phyloP scores from a whole-genome alignment of 164 flowering plant genomes.

The Hamamelis virginiana region DNA sequence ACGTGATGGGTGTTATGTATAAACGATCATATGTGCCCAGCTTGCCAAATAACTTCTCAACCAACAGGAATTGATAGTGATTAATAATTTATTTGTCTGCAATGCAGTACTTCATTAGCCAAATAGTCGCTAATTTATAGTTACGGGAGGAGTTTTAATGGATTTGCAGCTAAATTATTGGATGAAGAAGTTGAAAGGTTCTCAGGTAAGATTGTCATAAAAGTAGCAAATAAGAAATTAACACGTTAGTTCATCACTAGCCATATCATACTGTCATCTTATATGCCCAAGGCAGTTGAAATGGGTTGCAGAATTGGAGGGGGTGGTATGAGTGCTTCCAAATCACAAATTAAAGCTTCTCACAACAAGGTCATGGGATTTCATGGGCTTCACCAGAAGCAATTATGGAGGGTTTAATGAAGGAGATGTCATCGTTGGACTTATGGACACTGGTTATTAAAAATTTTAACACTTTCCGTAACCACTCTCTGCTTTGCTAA shows the following conservation, averaged over 20 bases:
- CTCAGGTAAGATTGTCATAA: slow-evolving; percentile 27
- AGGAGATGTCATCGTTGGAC: slow-evolving; percentile 40
- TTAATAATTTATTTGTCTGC: too few species aligned
- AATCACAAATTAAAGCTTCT: slow-evolving; percentile 34
- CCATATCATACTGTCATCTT: background rate
- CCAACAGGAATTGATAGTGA: too few species aligned
- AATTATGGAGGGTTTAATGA: slow-evolving; percentile 6
- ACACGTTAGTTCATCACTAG: background rate
- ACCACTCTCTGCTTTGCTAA: background rate
- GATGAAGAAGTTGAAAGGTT: slow-evolving; percentile 37
- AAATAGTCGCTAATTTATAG: slow-evolving; percentile 33
- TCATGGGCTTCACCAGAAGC: slow-evolving; percentile 29
- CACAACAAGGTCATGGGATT: slow-evolving; percentile 61
- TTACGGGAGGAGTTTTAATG: slow-evolving; percentile 48
- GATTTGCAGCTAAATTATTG: slow-evolving; percentile 45
- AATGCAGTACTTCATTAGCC: slow-evolving; percentile 25
- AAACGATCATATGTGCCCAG: too few species aligned
- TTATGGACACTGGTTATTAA: slow-evolving; percentile 41
- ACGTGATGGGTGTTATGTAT: too few species aligned
- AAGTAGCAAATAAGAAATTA: background rate
- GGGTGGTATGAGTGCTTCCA: slow-evolving; percentile 44
- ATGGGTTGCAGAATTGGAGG: slow-evolving; percentile 39
- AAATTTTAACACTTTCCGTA: background rate
- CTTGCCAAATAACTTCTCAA: too few species aligned
- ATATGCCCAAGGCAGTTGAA: background rate